Evolutionary conservation across 2,329 filamentous ascomycete genomes (phyloP).

Genomic region (Cryphonectria parasitica): DNA sequence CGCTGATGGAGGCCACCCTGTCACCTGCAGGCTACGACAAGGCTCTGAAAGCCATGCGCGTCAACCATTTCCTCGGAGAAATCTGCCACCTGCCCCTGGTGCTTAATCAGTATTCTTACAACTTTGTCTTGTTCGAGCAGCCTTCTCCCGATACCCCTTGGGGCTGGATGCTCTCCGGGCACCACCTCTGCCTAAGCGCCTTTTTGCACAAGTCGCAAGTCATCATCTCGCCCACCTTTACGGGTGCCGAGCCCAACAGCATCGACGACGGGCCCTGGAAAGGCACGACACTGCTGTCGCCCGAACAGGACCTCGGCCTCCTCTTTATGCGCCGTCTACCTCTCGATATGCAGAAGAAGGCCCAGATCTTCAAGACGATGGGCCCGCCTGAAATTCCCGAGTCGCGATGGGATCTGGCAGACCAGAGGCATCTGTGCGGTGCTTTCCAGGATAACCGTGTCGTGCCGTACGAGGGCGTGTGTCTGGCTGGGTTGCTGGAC

Average conservation of each 20-base stretch:
- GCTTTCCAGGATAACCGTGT: constrained; percentile 78
- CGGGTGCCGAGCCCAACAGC: constrained; percentile 77
- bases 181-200: constrained; percentile 75
- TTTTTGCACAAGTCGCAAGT: constrained; percentile 70
- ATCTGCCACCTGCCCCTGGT: constrained; percentile 64
- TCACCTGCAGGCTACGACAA: constrained; percentile 74
- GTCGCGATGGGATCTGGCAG: constrained; percentile 78
- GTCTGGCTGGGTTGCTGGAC: constrained; percentile 51
- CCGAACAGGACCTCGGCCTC: constrained; percentile 67
- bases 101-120: constrained; percentile 78
- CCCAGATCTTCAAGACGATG: constrained; percentile 63
- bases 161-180: constrained; percentile 77
- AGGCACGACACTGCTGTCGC: constrained; percentile 68
- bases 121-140: constrained; percentile 71
- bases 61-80: constrained; percentile 75
- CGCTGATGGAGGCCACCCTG: constrained; percentile 60
- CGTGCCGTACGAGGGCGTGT: constrained; percentile 73
- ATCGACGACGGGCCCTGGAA: constrained; percentile 67
- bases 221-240: constrained; percentile 75
- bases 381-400: constrained; percentile 67
- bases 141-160: constrained; percentile 63
- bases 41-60: constrained; percentile 69
- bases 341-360: constrained; percentile 48
- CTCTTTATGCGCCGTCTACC: constrained; percentile 68
- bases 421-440: constrained; percentile 77